These are phyloP conservation scores for Rubia peregrina DNA, from an alignment of 305 asterid genomes.

Conservation along the genomic window DNA sequence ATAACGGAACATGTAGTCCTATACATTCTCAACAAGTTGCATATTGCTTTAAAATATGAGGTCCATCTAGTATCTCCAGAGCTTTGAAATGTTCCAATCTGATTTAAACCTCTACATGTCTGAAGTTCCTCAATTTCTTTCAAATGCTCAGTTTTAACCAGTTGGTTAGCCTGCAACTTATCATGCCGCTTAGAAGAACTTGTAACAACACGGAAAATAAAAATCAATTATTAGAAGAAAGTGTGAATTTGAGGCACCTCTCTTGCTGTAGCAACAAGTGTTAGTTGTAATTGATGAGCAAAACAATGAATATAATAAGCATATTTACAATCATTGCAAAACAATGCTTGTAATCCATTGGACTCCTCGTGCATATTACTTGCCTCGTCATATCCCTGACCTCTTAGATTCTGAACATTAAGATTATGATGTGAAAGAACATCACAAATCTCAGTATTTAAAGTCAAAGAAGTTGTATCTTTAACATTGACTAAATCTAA, in stretches of 20 bases:
- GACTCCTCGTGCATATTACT: constrained; percentile 2
- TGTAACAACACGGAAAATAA: background rate
- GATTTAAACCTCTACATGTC: background rate
- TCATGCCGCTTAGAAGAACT: background rate
- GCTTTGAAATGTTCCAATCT: background rate
- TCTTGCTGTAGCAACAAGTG: background rate
- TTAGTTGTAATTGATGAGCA: background rate
- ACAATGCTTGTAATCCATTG: background rate
- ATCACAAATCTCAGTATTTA: background rate
- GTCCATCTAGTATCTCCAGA: background rate
- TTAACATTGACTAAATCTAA: constrained; percentile 4
- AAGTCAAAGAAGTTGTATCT: background rate
- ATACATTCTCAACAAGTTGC: background rate
- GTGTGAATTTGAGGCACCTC: background rate
- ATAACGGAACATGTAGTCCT: background rate
- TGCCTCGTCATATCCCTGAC: constrained; percentile 4
- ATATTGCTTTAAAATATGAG: background rate
- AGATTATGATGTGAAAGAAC: background rate
- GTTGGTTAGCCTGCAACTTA: background rate
- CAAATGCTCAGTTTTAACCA: background rate
- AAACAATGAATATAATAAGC: constrained; percentile 7
- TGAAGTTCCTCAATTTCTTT: background rate
- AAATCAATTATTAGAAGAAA: background rate
- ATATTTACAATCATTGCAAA: background rate
- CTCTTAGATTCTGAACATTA: background rate